phyloP scores from a whole-genome alignment of 495 filamentous ascomycete genomes.

The Neurospora sp. region DNA sequence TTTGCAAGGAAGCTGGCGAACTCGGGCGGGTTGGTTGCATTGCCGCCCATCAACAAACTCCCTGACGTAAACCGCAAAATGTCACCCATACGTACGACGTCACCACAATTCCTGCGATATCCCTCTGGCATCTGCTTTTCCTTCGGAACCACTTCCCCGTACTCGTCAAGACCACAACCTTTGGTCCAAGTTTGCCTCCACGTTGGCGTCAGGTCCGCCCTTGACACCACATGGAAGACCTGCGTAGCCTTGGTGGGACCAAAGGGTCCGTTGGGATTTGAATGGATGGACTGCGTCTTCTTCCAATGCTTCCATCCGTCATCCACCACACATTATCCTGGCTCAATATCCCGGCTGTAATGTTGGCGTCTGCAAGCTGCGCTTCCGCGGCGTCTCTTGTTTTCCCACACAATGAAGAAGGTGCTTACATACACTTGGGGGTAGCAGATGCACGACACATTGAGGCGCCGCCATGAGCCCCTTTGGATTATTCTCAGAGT shows the following conservation, averaged over 20 bases:
- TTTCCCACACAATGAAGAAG: not conserved
- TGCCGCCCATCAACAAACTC: not conserved
- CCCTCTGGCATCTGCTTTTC: not conserved
- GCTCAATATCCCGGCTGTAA: conserved; percentile 12
- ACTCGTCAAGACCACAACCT: not conserved
- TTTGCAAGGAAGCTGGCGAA: not conserved
- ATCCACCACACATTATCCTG: conserved; percentile 9
- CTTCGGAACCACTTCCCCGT: not conserved
- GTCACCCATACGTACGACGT: not conserved
- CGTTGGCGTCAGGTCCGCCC: not conserved
- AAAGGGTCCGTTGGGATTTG: conserved; percentile 2
- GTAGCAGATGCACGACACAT: not conserved
- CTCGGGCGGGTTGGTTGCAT: not conserved
- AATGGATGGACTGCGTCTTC: conserved; percentile 7
- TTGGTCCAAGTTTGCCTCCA: not conserved
- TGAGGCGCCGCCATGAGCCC: not conserved
- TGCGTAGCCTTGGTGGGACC: not conserved
- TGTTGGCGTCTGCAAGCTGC: conserved; percentile 12
- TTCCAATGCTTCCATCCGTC: conserved; percentile 16
- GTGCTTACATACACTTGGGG: not conserved
- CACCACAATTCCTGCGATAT: not conserved
- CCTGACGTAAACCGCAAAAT: not conserved
- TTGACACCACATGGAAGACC: not conserved
- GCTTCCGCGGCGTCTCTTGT: conserved; percentile 3
- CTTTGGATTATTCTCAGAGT: not conserved